phyloP scores from a whole-genome alignment of 768 basidiomycete species.

The Lyophyllum semitale region DNA sequence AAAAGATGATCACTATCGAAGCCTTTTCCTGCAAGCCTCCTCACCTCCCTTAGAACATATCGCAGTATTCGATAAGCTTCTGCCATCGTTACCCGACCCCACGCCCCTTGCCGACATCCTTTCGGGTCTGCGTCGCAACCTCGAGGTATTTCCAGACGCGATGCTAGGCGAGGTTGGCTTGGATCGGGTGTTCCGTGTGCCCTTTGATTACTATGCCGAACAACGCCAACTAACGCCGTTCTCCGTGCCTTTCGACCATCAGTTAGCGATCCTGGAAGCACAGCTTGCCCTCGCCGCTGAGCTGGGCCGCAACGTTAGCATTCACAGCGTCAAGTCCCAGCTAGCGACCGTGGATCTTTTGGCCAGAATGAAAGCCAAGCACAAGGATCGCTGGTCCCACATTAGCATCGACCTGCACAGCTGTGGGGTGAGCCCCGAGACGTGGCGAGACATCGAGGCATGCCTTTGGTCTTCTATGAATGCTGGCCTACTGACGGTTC shows the following conservation, averaged over 20 bases:
- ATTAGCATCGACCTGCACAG: slow-evolving; percentile 91
- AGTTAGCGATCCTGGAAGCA: slow-evolving; percentile 75
- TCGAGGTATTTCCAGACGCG: slow-evolving; percentile 62
- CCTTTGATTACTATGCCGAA: slow-evolving; percentile 51
- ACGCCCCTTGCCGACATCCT: slow-evolving; percentile 61
- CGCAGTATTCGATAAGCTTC: slow-evolving; percentile 54
- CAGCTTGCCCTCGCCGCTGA: slow-evolving; percentile 88
- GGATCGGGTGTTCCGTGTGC: slow-evolving; percentile 79
- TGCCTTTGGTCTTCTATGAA: slow-evolving; percentile 16
- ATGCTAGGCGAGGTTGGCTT: slow-evolving; percentile 95
- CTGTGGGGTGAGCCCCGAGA: slow-evolving; percentile 81
- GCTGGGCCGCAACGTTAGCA: slow-evolving; percentile 72
- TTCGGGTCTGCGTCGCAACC: slow-evolving; percentile 55
- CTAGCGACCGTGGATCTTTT: slow-evolving; percentile 70
- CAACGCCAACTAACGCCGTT: slow-evolving; percentile 73
- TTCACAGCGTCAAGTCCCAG: slow-evolving; percentile 86
- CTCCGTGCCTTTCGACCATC: slow-evolving; percentile 77
- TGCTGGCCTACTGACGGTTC: slow-evolving; percentile 3
- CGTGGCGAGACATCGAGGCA: slow-evolving; percentile 77
- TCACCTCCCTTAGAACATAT: slow-evolving; percentile 27
- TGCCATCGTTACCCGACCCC: slow-evolving; percentile 75
- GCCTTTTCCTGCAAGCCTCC: slow-evolving; percentile 55
- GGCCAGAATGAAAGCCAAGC: slow-evolving; percentile 53
- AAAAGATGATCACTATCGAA: slow-evolving; percentile 76
- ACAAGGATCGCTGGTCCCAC: slow-evolving; percentile 56